A percentile compares a stretch with the other conserved stretches of the same genome.
Conservation (phyloP, 106 monocot genomes). For the Gastrodia elata region DNA sequence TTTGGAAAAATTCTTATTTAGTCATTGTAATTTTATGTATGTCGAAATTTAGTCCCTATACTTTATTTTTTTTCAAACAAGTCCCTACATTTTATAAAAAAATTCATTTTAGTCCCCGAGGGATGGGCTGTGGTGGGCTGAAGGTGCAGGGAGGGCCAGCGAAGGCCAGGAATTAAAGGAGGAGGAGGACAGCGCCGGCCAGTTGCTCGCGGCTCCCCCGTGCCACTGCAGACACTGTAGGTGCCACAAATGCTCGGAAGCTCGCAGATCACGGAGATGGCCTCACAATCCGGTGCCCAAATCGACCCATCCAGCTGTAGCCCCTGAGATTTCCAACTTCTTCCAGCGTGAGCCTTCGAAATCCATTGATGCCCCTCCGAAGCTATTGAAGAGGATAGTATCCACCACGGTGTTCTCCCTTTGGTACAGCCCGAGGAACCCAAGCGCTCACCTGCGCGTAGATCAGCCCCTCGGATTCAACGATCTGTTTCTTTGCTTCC, state of each 20-base stretch:
- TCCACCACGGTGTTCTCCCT: conserved; percentile 40
- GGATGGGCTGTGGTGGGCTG: too few species aligned
- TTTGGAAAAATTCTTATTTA: too few species aligned
- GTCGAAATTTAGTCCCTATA: too few species aligned
- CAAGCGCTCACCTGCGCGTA: conserved; percentile 43
- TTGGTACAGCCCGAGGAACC: conserved; percentile 80
- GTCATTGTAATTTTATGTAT: too few species aligned
- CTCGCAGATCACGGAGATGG: conserved; percentile 30
- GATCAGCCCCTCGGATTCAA: conserved; percentile 34
- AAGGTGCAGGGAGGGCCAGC: too few species aligned
- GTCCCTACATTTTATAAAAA: too few species aligned
- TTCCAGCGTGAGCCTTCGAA: conserved; percentile 75
- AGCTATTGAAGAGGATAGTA: conserved; percentile 59
- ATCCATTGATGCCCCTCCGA: conserved; percentile 25
- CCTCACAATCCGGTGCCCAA: conserved; percentile 33
- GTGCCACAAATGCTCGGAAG: conserved; percentile 47
- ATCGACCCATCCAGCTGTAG: conserved; percentile 43
- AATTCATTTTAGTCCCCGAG: too few species aligned
- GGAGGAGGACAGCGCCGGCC: too few species aligned
- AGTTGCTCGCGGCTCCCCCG: conserved; percentile 3
- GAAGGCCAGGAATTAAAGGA: too few species aligned
- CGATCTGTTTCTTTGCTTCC: conserved; percentile 44
- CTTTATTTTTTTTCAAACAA: too few species aligned
- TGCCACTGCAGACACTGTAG: conserved; percentile 44
- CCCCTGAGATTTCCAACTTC: conserved; percentile 53